Percentiles rank a stretch among this genome's conserved stretches.
phyloP scores from a whole-genome alignment of 2,329 filamentous ascomycete genomes.

The Ceratocystis harringtonii region DNA sequence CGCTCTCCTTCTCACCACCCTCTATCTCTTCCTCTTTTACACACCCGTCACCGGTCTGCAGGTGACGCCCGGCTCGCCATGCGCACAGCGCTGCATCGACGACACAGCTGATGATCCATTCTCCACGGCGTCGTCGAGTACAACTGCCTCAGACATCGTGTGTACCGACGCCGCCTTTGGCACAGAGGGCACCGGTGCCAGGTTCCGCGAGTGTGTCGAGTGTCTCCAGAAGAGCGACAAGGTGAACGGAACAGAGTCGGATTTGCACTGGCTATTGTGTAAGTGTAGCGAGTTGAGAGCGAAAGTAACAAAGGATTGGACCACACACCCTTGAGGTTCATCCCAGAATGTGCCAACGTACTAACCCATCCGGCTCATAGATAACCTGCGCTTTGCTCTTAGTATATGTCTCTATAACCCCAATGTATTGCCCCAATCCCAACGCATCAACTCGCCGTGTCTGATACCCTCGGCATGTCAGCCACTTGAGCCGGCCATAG shows the following conservation, averaged over 20 bases:
- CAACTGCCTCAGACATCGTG: constrained; percentile 32
- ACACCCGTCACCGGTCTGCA: constrained; percentile 25
- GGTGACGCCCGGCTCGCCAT: constrained; percentile 37
- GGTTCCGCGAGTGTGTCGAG: constrained; percentile 32
- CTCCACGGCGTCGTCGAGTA: constrained; percentile 27
- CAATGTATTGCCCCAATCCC: constrained; percentile 23
- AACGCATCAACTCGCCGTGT: constrained; percentile 29
- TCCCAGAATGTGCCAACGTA: too few species aligned
- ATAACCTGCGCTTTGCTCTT: constrained; percentile 36
- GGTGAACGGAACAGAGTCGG: constrained; percentile 27
- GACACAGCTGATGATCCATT: constrained; percentile 24
- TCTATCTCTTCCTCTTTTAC: neutral
- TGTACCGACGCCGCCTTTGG: constrained; percentile 31
- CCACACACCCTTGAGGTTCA: too few species aligned
- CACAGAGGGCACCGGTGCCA: constrained; percentile 27
- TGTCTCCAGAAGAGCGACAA: constrained; percentile 34
- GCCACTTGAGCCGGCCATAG: constrained; percentile 27
- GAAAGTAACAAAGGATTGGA: neutral
- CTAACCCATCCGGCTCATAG: constrained; percentile 21
- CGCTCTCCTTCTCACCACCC: neutral
- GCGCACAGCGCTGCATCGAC: constrained; percentile 34
- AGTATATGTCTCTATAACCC: constrained; percentile 32
- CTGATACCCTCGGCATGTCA: constrained; percentile 29
- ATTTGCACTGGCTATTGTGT: constrained; percentile 35
- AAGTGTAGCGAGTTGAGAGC: constrained; percentile 19